Conservation (phyloP, 2,329 filamentous ascomycete species). For the Nemania abortiva region DNA sequence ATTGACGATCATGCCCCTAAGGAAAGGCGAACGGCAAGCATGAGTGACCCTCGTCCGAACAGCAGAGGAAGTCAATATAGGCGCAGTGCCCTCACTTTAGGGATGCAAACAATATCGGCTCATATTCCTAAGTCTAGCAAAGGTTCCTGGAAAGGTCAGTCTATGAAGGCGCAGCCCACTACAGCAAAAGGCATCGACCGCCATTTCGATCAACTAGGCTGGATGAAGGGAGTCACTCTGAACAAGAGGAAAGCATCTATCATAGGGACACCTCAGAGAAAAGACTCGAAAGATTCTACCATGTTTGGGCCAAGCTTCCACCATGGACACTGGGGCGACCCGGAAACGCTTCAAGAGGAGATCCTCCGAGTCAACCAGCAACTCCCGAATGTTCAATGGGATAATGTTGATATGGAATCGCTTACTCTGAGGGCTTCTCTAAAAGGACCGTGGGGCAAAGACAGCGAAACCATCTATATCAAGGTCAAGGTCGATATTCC, state of each 20-base stretch:
- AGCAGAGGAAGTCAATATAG: conserved; percentile 58
- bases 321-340: conserved; percentile 70
- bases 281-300: conserved; percentile 65
- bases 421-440: conserved; percentile 70
- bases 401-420: conserved; percentile 73
- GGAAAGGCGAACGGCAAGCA: conserved; percentile 70
- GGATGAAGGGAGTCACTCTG: conserved; percentile 77
- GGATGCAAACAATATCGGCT: conserved; percentile 60
- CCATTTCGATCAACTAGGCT: conserved; percentile 71
- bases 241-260: conserved; percentile 64
- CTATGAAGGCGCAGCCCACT: conserved; percentile 68
- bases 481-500: conserved; percentile 72
- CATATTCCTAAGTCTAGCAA: conserved; percentile 52
- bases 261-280: conserved; percentile 59
- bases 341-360: conserved; percentile 73
- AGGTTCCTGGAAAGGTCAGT: conserved; percentile 65
- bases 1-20: conserved; percentile 69
- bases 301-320: conserved; percentile 65
- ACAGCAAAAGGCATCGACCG: conserved; percentile 58
- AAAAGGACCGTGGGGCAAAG: conserved; percentile 72
- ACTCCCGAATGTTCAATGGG: conserved; percentile 73
- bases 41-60: conserved; percentile 69
- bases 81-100: conserved; percentile 59
- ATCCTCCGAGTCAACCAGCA: conserved; percentile 71
- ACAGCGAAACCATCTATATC: conserved; percentile 69